Percentiles rank a stretch among this genome's conserved stretches.
These are phyloP conservation scores for Dioszegia crocea DNA, from an alignment of 768 basidiomycete genomes.

Conservation along the genomic window DNA sequence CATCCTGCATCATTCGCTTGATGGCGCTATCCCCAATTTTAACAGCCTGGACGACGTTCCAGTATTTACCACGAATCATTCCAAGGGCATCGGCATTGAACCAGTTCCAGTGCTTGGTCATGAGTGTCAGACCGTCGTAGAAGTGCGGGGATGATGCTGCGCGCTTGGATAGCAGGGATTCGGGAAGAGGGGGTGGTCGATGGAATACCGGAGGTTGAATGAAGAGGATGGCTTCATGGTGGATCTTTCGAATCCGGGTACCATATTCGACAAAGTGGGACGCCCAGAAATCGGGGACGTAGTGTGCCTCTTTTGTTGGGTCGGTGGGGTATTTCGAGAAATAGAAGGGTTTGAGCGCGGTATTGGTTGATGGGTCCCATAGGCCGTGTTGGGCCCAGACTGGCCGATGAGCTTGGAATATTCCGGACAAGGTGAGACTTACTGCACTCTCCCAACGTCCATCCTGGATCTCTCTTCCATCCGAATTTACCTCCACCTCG, in stretches of 20 bases:
- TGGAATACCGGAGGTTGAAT: slow-evolving; percentile 46
- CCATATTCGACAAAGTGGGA: slow-evolving; percentile 39
- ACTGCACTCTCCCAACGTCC: slow-evolving; percentile 49
- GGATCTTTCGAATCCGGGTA: slow-evolving; percentile 26
- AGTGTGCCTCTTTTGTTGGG: slow-evolving; percentile 20
- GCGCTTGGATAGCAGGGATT: slow-evolving; percentile 32
- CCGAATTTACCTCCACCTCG: slow-evolving; percentile 64
- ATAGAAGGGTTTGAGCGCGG: slow-evolving; percentile 35
- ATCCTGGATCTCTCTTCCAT: slow-evolving; percentile 55
- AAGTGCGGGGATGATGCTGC: slow-evolving; percentile 42
- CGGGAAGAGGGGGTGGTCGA: slow-evolving; percentile 36
- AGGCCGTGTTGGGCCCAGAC: slow-evolving; percentile 50
- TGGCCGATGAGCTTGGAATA: slow-evolving; percentile 3
- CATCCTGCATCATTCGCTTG: slow-evolving; percentile 71
- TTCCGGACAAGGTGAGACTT: slow-evolving; percentile 16
- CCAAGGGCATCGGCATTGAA: slow-evolving; percentile 84
- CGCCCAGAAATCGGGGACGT: slow-evolving; percentile 40
- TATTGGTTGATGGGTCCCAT: slow-evolving; percentile 36
- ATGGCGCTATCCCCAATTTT: slow-evolving; percentile 80
- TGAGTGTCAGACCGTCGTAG: slow-evolving; percentile 49
- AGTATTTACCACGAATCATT: slow-evolving; percentile 64
- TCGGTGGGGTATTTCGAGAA: slow-evolving; percentile 27
- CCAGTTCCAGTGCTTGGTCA: slow-evolving; percentile 50
- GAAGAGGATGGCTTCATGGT: slow-evolving; percentile 47
- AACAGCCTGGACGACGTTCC: slow-evolving; percentile 59